These are phyloP conservation scores for Candida nanaspora DNA, from an alignment of 805 yeast genomes.

Conservation along the genomic window DNA sequence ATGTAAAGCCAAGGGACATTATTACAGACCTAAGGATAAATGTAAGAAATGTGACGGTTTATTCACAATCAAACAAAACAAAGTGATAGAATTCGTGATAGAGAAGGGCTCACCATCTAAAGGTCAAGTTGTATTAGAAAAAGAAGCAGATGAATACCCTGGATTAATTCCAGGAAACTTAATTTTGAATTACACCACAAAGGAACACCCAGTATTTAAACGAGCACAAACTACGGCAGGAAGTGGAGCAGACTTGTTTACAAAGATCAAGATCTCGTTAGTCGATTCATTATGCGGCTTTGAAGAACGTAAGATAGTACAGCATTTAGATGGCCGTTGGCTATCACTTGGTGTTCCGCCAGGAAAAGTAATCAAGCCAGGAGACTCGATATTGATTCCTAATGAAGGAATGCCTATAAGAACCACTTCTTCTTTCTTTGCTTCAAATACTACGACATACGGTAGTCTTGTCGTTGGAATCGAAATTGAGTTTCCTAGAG, in stretches of 20 bases:
- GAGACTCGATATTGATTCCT: conserved; percentile 53
- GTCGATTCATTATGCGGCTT: conserved; percentile 86
- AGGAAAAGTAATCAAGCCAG: conserved; percentile 80
- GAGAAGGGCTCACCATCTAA: conserved; percentile 61
- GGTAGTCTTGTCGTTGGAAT: conserved; percentile 71
- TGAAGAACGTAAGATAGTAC: conserved; percentile 47
- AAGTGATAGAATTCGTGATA: conserved; percentile 69
- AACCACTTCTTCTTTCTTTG: conserved; percentile 11
- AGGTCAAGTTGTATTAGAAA: conserved; percentile 53
- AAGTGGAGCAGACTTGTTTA: conserved; percentile 45
- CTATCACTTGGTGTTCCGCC: conserved; percentile 56
- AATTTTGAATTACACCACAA: conserved; percentile 49
- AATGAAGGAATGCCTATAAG: conserved; percentile 81
- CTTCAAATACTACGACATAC: conserved; percentile 19
- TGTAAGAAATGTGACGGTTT: conserved; percentile 75
- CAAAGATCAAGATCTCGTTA: conserved; percentile 53
- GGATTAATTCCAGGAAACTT: conserved; percentile 77
- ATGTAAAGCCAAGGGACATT: conserved; percentile 68
- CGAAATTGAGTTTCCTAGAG: conserved; percentile 76
- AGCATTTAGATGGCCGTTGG: conserved; percentile 76
- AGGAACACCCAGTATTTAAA: conserved; percentile 38
- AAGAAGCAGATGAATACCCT: conserved; percentile 72
- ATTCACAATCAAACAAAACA: conserved; percentile 54
- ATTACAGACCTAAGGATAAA: conserved; percentile 54
- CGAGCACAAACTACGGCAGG: conserved; percentile 22